Conservation (phyloP, 2,329 filamentous ascomycete genomes). For the Didymella segeticola region DNA sequence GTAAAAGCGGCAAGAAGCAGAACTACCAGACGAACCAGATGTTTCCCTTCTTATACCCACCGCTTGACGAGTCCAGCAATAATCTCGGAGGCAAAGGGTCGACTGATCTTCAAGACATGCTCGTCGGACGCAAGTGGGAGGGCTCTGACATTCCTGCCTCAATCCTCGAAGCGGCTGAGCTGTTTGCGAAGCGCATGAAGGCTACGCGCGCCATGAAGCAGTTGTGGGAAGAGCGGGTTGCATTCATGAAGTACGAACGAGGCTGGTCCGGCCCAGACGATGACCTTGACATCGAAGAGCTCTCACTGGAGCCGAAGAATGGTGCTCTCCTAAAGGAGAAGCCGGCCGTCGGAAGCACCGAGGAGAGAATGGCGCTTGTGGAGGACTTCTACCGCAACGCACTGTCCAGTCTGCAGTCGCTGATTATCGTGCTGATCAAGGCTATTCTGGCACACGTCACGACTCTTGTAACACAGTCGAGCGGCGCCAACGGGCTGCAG, state of each 20-base stretch:
- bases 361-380: conserved; percentile 72
- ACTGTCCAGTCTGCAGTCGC: conserved; percentile 85
- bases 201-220: conserved; percentile 92
- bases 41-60: conserved; percentile 97
- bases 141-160: conserved; percentile 94
- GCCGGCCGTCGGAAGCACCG: conserved; percentile 58
- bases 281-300: conserved; percentile 54
- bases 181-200: conserved; percentile 88
- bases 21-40: conserved; percentile 99
- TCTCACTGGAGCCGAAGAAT: conserved; percentile 46
- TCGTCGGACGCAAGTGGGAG: conserved; percentile 87
- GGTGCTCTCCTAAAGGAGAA: conserved; percentile 47
- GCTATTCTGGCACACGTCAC: conserved; percentile 87
- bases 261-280: conserved; percentile 73
- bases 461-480: conserved; percentile 71
- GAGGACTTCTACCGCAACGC: conserved; percentile 82
- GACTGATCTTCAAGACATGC: conserved; percentile 77
- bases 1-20: conserved; percentile 96
- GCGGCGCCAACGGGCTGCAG: conserved; percentile 57
- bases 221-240: conserved; percentile 91
- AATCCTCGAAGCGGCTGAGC: conserved; percentile 90
- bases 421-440: conserved; percentile 91
- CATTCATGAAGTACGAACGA: conserved; percentile 88
- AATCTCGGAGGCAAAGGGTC: conserved; percentile 87
- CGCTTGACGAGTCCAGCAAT: conserved; percentile 86